Evolutionary conservation across 805 yeast species (phyloP).

Genomic region (Metschnikowia gelsemii): DNA sequence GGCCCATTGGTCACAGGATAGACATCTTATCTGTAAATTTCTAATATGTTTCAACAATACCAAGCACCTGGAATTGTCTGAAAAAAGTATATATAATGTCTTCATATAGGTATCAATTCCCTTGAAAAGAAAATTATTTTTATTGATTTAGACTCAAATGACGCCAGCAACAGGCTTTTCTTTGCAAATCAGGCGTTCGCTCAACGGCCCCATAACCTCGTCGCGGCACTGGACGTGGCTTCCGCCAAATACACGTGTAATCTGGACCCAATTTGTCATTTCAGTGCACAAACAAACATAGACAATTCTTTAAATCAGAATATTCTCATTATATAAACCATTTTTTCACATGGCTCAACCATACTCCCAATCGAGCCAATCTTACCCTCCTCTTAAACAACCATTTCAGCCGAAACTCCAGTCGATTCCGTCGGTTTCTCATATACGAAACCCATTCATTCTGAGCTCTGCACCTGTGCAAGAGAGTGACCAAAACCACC

Average conservation of each 20-base stretch:
- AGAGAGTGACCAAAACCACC: neutral
- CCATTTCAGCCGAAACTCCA: constrained; percentile 16
- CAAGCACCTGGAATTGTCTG: too few species aligned
- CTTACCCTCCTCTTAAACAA: constrained; percentile 8
- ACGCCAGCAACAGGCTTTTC: too few species aligned
- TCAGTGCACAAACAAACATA: too few species aligned
- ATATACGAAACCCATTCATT: constrained; percentile 6
- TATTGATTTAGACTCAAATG: too few species aligned
- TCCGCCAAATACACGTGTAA: neutral
- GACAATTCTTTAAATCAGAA: too few species aligned
- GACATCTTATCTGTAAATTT: too few species aligned
- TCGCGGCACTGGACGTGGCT: neutral
- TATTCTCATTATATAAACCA: neutral
- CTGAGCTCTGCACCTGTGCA: constrained; percentile 6
- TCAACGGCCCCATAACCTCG: neutral
- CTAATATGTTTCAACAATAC: too few species aligned
- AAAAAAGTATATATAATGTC: too few species aligned
- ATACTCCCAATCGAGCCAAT: neutral
- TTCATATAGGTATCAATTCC: too few species aligned
- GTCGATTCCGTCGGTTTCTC: constrained; percentile 14
- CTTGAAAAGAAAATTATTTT: too few species aligned
- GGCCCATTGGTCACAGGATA: too few species aligned
- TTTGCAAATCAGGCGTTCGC: neutral
- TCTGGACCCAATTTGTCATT: too few species aligned
- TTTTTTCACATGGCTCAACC: neutral